A percentile compares a stretch with the other conserved stretches of the same genome.
Conservation (phyloP, 2,329 filamentous ascomycete genomes). For the Sclerotinia minor region DNA sequence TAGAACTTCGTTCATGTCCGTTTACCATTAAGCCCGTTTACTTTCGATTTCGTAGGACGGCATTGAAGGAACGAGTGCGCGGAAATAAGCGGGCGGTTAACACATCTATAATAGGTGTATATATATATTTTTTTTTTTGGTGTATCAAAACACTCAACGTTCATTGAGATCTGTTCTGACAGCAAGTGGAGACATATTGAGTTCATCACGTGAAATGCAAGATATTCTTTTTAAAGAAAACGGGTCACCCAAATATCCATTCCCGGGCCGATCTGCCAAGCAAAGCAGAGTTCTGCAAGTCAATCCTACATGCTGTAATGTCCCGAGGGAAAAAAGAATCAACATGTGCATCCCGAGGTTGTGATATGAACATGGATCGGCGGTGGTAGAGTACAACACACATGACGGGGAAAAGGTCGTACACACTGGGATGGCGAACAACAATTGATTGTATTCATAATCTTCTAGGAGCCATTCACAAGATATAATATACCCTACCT, state of each 20-base stretch:
- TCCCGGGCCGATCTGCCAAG: constrained; percentile 15
- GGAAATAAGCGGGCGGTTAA: neutral
- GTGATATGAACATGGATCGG: constrained; percentile 18
- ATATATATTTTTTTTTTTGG: too few relatives aligned
- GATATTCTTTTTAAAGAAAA: neutral
- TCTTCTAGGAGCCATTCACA: neutral
- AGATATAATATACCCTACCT: neutral
- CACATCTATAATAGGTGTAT: neutral
- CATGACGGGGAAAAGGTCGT: neutral
- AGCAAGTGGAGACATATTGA: constrained; percentile 1
- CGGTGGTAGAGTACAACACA: neutral
- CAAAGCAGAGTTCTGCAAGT: constrained; percentile 2
- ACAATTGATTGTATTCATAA: neutral
- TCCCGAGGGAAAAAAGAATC: neutral
- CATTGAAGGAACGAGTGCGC: neutral
- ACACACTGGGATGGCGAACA: neutral
- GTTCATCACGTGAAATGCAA: constrained; percentile 1
- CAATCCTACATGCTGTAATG: constrained; percentile 7
- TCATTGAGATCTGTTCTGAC: neutral
- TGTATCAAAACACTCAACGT: neutral
- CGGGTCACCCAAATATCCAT: neutral
- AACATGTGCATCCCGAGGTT: constrained; percentile 12
- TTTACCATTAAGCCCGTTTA: neutral
- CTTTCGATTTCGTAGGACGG: neutral
- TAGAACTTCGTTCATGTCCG: neutral